Conservation (phyloP, 345 rosid genomes). For the Eutrema yunnanense region DNA sequence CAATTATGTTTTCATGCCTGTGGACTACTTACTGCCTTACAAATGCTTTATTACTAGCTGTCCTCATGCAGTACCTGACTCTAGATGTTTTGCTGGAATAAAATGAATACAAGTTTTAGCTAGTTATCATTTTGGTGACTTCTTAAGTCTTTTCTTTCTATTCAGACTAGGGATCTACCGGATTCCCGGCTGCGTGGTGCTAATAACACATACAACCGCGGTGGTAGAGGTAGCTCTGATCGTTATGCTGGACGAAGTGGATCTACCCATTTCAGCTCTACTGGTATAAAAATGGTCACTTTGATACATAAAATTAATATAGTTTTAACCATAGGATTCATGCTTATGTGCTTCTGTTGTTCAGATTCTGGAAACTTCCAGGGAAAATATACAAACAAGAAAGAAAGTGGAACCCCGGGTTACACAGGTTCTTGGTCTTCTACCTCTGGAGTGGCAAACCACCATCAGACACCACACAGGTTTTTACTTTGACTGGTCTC, state of each 20-base stretch:
- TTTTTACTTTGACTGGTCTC: constrained; percentile 22
- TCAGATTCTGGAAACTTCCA: constrained; percentile 57
- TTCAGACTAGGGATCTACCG: constrained; percentile 63
- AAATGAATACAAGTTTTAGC: background rate
- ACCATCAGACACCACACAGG: constrained; percentile 45
- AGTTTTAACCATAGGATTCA: constrained; percentile 19
- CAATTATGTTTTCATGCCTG: background rate
- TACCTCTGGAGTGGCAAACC: constrained; percentile 38
- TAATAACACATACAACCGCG: constrained; percentile 47
- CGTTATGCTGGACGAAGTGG: constrained; percentile 62
- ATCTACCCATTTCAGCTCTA: constrained; percentile 37
- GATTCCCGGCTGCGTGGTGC: constrained; percentile 63
- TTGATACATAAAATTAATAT: background rate
- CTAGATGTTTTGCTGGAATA: background rate
- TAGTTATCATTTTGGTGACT: background rate
- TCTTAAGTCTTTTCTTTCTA: constrained; percentile 5
- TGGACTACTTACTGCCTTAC: background rate
- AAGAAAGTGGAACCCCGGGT: constrained; percentile 67
- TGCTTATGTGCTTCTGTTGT: constrained; percentile 17
- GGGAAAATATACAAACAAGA: constrained; percentile 61
- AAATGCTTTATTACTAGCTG: background rate
- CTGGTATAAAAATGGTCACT: constrained; percentile 44
- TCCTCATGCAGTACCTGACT: background rate
- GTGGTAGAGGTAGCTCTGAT: constrained; percentile 64
- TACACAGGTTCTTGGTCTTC: constrained; percentile 47